Conservation (phyloP, 768 basidiomycete genomes). For the Trametes gibbosa region DNA sequence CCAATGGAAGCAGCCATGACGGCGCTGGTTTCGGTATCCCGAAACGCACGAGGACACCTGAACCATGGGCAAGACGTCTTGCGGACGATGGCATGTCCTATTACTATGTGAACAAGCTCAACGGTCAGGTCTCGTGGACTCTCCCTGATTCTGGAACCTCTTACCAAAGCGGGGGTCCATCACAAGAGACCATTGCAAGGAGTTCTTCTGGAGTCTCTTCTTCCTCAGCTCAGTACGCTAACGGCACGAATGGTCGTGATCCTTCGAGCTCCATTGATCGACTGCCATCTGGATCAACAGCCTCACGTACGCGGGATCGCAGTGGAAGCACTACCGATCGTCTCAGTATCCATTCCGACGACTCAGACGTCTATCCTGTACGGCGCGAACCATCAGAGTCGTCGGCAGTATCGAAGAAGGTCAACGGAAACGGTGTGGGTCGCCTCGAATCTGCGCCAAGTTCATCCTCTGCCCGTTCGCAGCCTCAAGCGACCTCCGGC, state of each 20-base stretch:
- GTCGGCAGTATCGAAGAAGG: conserved; percentile 13
- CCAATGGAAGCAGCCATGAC: conserved; percentile 16
- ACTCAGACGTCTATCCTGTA: conserved; percentile 65
- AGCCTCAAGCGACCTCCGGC: conserved; percentile 12
- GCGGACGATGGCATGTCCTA: conserved; percentile 83
- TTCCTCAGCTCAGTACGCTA: conserved; percentile 4
- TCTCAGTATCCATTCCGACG: conserved; percentile 74
- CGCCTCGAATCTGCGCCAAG: not conserved
- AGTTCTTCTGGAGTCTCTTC: not conserved
- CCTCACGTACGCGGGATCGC: conserved; percentile 29
- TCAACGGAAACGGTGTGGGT: conserved; percentile 19
- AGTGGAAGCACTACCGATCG: conserved; percentile 38
- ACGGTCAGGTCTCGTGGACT: conserved; percentile 68
- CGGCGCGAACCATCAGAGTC: conserved; percentile 30
- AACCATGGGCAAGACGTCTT: conserved; percentile 79
- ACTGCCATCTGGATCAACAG: conserved; percentile 35
- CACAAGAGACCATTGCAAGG: not conserved
- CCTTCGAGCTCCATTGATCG: conserved; percentile 5
- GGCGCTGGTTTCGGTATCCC: conserved; percentile 60
- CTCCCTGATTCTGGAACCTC: conserved; percentile 12
- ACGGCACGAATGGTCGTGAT: conserved; percentile 9
- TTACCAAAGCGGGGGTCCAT: not conserved
- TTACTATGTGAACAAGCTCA: conserved; percentile 72
- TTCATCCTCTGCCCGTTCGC: not conserved
- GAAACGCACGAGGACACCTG: conserved; percentile 59